Evolutionary conservation across 2,329 filamentous ascomycete species (phyloP), one percentile per base, ranked within the genome.

Genomic region (Annulohypoxylon truncatum): DNA sequence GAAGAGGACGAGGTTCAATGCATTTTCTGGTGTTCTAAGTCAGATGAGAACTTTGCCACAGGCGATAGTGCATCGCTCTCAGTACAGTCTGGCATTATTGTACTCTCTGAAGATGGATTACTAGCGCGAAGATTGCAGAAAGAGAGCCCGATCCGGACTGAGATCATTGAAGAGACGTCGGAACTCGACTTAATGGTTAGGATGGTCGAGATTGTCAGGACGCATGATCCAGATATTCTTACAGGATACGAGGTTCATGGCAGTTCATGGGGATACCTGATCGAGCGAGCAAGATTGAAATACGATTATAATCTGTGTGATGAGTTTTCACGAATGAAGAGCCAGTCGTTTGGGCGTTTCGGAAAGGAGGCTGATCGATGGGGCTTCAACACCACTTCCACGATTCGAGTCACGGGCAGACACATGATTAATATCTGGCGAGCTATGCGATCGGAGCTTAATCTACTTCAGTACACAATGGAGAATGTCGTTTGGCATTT

Each of bases 401-500:
- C 93, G 2, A 94, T 98, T 71, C 89, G 90, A 61, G 88, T 99
- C n/a, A 97, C 94, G 0, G 96, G 96, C 4, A 87, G 96, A 66
- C 95, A 98, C 76, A 93, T 97, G 85, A 94, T 99, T 81, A 98
- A 98, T 72, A 92, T 98, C 47, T 98, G 96, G 94, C 88, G 95
- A 72, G 94, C 94, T 0, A 97, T 99, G 94, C 88, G 93, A 62
- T 88, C 90, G n/a, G 95, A 97, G 79, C 81, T 99, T 26, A 96
- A 94, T 71, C 82, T 99, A 26, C 84, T 97, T 9, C 94, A 97
- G 76, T 98, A 99, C 76, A 97, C 92, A 0, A 92, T 98, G 88
- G 96, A 98, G 78, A 97, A 97, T 73, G 93, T 98, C 3, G 92
- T 89, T 0, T 98, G 96, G 82, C 94, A 98, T 79, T 79, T 98